Evolutionary conservation across 2,329 filamentous ascomycete species (phyloP), one percentile per base, ranked within the genome.

Genomic region (Amauroascus verrucosus): DNA sequence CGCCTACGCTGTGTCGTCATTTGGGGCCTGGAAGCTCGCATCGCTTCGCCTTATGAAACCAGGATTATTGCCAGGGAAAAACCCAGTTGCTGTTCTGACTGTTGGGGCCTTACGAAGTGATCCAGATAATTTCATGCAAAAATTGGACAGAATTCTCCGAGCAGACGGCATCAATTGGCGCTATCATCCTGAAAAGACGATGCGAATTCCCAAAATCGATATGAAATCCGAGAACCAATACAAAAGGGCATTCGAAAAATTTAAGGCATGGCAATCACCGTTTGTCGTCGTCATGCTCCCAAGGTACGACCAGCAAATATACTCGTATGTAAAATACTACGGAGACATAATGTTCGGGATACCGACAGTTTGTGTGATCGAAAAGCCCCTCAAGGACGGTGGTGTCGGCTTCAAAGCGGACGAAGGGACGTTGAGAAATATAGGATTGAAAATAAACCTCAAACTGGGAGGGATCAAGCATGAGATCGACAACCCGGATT

Each of bases 391-490:
- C 3, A 54, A 48, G 16, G 38, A 35, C 1, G 20, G 20, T 1
- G 11, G 7, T 1, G 28, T n/a, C 9, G 38, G 26, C 28, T 43
- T 57, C n/a, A 54, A 41, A 24, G 24, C 6, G 4, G 44, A 51
- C 18, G 28, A 41, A 6, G 46, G 43, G 3, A 51, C 53, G n/a
- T 38, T 57, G 16, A 81, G 81, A 51, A 89, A 89, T 54, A 75
- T 88, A 1, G 81, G 75, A 0, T 71, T 95, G 51, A 95, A 88
- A 69, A 77, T 91, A 67, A 95, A 95, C 62, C 72, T 91, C 38
- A 94, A 93, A 67, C 74, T 81, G 30, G 56, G 85, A 84, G 1
- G 86, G 85, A 0, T 69, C 77, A n/a, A 90, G 90, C 62, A 87
- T 93, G 63, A 70, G 69, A n/a, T 71, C 94, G 0, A 56, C 11